Conservation (phyloP, 495 filamentous ascomycete species). For the Aeminium ludgeri region DNA sequence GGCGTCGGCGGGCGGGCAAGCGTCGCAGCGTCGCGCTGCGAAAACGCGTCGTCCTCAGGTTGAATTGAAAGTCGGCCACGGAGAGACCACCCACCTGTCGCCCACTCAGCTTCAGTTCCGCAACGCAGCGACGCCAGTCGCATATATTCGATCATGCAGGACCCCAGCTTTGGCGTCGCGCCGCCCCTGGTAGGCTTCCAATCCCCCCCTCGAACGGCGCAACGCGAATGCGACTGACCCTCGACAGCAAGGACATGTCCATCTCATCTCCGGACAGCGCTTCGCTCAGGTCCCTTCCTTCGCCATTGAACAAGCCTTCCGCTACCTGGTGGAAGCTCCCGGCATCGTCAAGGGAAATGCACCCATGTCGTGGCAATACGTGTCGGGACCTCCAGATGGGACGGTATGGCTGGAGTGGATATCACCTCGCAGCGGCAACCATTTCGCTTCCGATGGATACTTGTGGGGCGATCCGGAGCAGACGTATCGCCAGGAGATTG, state of each 20-base stretch:
- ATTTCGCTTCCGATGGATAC: slow-evolving; percentile 78
- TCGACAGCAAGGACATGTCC: slow-evolving; percentile 41
- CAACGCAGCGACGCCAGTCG: not conserved
- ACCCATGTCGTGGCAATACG: slow-evolving; percentile 80
- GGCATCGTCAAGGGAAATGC: slow-evolving; percentile 57
- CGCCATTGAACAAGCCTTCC: slow-evolving; percentile 50
- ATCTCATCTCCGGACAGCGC: slow-evolving; percentile 59
- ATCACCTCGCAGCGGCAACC: slow-evolving; percentile 11
- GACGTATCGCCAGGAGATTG: slow-evolving; percentile 48
- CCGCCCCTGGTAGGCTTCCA: slow-evolving; percentile 8
- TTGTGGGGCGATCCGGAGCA: slow-evolving; percentile 72
- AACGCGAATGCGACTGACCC: slow-evolving; percentile 2
- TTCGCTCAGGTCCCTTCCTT: slow-evolving; percentile 52
- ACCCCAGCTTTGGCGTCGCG: slow-evolving; percentile 14
- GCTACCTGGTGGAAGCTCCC: slow-evolving; percentile 63
- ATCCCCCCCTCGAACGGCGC: not conserved
- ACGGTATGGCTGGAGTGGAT: slow-evolving; percentile 65
- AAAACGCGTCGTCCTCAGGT: no score
- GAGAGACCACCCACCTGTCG: no score
- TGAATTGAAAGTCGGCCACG: no score
- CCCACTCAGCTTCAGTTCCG: no score
- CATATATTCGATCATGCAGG: slow-evolving; percentile 11
- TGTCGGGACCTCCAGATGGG: slow-evolving; percentile 65
- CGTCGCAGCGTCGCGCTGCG: no score
- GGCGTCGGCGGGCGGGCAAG: no score